Conservation (phyloP, 208 protist species). For the Crithidia thermophila region DNA sequence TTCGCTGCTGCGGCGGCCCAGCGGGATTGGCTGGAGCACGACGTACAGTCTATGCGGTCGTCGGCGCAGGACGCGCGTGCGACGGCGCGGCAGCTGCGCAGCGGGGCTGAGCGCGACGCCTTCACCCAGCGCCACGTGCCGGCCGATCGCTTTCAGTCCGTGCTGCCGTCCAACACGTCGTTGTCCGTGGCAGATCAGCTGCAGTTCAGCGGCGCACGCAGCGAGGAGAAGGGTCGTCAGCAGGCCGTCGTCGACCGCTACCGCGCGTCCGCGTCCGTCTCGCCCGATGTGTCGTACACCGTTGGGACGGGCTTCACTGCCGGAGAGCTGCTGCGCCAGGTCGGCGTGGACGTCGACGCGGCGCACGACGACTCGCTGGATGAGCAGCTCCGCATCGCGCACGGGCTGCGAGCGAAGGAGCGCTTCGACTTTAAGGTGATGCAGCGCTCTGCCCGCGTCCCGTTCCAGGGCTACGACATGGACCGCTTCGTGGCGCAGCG, state of each 20-base stretch:
- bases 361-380: slow-evolving; percentile 49
- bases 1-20: slow-evolving; percentile 49
- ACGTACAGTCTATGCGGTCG: slow-evolving; percentile 37
- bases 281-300: slow-evolving; percentile 28
- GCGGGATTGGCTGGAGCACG: slow-evolving; percentile 65
- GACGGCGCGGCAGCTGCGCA: slow-evolving; percentile 36
- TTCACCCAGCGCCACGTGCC: slow-evolving; percentile 38
- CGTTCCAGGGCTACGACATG: slow-evolving; percentile 88
- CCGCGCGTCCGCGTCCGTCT: slow-evolving; percentile 18
- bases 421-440: slow-evolving; percentile 79
- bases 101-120: slow-evolving; percentile 38
- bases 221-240: slow-evolving; percentile 40
- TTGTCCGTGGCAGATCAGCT: slow-evolving; percentile 54
- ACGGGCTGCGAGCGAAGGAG: slow-evolving; percentile 84
- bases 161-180: slow-evolving; percentile 35
- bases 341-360: slow-evolving; percentile 6
- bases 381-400: slow-evolving; percentile 69
- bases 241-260: slow-evolving; percentile 66
- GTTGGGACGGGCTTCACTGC: slow-evolving; percentile 15
- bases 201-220: slow-evolving; percentile 52
- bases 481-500: slow-evolving; percentile 79
- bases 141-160: slow-evolving; percentile 32
- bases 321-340: slow-evolving; percentile 31
- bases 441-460: slow-evolving; percentile 64
- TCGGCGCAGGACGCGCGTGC: slow-evolving; percentile 39